These are phyloP conservation scores for Pleurotus citrinopileatus DNA, from an alignment of 768 basidiomycete species.

Conservation along the genomic window DNA sequence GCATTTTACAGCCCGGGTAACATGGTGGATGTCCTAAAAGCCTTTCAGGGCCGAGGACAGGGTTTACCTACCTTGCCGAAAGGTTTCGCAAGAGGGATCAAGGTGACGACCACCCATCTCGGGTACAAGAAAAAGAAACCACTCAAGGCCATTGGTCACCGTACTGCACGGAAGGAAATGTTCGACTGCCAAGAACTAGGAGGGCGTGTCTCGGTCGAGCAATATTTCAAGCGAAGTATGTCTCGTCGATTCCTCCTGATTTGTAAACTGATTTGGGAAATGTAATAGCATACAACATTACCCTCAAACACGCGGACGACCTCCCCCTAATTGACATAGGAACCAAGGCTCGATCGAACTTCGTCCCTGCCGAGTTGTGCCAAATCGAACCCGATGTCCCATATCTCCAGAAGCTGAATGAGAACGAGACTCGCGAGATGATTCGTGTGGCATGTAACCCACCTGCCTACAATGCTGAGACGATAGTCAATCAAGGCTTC, in stretches of 20 bases:
- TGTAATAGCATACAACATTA: conserved; percentile 53
- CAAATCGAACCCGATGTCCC: conserved; percentile 56
- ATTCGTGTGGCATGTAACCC: conserved; percentile 64
- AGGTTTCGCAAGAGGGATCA: conserved; percentile 50
- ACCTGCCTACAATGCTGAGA: conserved; percentile 54
- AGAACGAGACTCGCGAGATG: conserved; percentile 68
- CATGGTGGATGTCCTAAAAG: conserved; percentile 54
- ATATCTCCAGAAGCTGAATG: conserved; percentile 57
- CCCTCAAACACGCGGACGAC: conserved; percentile 39
- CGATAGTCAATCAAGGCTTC: conserved; percentile 60
- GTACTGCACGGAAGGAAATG: conserved; percentile 33
- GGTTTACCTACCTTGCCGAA: conserved; percentile 44
- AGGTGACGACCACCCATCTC: conserved; percentile 54
- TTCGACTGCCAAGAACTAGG: conserved; percentile 54
- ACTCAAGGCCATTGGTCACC: conserved; percentile 33
- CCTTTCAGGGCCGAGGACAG: conserved; percentile 39
- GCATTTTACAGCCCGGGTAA: conserved; percentile 60
- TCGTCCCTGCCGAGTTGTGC: conserved; percentile 71
- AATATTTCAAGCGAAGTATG: conserved; percentile 64
- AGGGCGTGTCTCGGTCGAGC: conserved; percentile 53
- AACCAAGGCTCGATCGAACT: conserved; percentile 24
- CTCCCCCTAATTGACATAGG: conserved; percentile 55
- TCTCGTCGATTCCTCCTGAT: conserved; percentile 4
- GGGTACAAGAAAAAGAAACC: conserved; percentile 52
- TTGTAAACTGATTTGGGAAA: background rate